A percentile compares a stretch with the other conserved stretches of the same genome.
Evolutionary conservation across 2,329 filamentous ascomycete genomes (phyloP).

Genomic region (Hymenoscyphus albidus): DNA sequence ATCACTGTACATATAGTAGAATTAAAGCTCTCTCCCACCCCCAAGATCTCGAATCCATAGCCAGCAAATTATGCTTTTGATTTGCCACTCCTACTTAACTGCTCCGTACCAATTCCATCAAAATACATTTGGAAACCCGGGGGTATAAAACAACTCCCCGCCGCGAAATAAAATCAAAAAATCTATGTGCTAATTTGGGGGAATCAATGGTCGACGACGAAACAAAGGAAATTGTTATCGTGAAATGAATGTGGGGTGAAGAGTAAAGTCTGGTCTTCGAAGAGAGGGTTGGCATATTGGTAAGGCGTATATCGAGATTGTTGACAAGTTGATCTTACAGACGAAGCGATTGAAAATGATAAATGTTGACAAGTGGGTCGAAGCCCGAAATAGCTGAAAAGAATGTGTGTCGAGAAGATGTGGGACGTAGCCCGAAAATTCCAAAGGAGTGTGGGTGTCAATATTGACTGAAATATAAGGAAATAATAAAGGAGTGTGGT

Average conservation of each 20-base stretch:
- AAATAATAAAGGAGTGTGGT: constrained; percentile 34
- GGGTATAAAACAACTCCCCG: not conserved
- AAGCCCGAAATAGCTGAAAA: constrained; percentile 28
- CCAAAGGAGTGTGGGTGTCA: constrained; percentile 33
- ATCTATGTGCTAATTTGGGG: constrained; percentile 26
- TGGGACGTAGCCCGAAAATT: constrained; percentile 25
- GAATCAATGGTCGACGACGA: constrained; percentile 19
- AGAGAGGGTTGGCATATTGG: not conserved
- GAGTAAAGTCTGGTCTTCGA: not conserved
- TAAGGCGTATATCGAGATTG: constrained; percentile 5
- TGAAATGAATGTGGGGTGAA: constrained; percentile 3
- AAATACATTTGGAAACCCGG: not conserved
- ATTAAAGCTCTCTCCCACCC: not conserved
- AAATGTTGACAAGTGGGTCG: constrained; percentile 17
- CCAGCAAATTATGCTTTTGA: not conserved
- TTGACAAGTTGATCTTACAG: constrained; percentile 17
- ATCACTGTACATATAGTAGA: constrained; percentile 4
- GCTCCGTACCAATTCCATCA: not conserved
- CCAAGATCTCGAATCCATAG: constrained; percentile 7
- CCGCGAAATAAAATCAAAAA: constrained; percentile 13
- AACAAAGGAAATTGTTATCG: constrained; percentile 15
- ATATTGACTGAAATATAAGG: constrained; percentile 27
- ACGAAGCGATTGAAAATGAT: constrained; percentile 20
- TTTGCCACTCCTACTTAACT: not conserved
- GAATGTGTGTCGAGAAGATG: constrained; percentile 26